These are phyloP conservation scores for Dittrichia graveolens DNA, from an alignment of 129 eudicot species.

Conservation along the genomic window DNA sequence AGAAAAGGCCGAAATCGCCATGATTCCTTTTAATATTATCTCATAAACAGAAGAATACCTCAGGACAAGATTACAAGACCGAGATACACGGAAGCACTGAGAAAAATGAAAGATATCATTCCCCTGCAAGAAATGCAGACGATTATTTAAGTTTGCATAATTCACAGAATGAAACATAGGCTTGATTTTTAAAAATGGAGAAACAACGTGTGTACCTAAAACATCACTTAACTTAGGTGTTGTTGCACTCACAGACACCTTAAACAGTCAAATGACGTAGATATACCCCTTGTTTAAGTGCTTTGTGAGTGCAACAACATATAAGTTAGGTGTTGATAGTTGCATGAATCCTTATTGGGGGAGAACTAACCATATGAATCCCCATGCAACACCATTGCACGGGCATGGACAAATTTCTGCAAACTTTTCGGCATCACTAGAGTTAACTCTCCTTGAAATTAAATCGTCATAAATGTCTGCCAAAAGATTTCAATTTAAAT, in stretches of 20 bases:
- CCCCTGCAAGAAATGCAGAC: constrained; percentile 69
- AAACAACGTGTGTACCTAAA: too few relatives aligned
- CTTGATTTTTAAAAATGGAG: neutral
- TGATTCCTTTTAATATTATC: neutral
- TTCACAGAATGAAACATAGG: neutral
- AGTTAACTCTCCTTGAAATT: constrained; percentile 85
- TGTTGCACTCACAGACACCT: too few relatives aligned
- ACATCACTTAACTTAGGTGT: too few relatives aligned
- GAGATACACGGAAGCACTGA: constrained; percentile 76
- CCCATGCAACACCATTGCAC: constrained; percentile 93
- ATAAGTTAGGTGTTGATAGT: too few relatives aligned
- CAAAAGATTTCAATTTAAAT: constrained; percentile 12
- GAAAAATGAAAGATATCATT: constrained; percentile 80
- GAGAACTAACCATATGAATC: constrained; percentile 76
- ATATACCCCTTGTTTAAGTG: too few relatives aligned
- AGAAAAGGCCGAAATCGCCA: neutral
- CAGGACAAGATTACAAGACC: constrained; percentile 97
- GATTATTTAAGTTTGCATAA: neutral
- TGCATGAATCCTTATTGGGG: neutral
- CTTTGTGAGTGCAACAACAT: too few relatives aligned
- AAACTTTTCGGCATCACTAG: constrained; percentile 99
- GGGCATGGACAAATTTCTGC: constrained; percentile 98
- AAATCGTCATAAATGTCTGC: constrained; percentile 97
- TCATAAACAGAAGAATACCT: constrained; percentile 50
- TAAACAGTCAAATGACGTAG: too few relatives aligned